Evolutionary conservation across 2,329 filamentous ascomycete genomes (phyloP).

Genomic region (Pseudogymnoascus sp.): DNA sequence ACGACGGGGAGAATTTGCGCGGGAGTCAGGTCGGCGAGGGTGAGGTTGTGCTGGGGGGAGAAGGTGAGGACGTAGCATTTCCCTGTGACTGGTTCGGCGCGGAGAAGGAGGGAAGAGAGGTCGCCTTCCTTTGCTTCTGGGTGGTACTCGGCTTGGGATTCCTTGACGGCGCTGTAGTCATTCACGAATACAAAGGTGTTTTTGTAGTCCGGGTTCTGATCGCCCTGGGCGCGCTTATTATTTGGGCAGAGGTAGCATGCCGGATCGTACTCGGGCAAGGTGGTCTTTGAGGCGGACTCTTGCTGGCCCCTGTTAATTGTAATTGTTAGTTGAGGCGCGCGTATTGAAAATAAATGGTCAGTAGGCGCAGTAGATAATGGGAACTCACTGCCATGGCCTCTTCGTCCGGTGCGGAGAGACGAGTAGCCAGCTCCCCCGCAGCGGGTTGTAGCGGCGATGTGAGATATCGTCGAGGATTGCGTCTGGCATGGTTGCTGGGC

Average conservation of each 20-base stretch:
- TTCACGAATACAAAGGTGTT: slow-evolving; percentile 93
- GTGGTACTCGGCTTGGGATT: slow-evolving; percentile 74
- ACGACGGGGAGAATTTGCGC: slow-evolving; percentile 73
- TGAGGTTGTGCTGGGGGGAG: slow-evolving; percentile 81
- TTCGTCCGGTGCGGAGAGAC: slow-evolving; percentile 96
- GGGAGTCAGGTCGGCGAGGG: slow-evolving; percentile 79
- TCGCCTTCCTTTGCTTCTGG: slow-evolving; percentile 34
- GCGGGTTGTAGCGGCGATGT: slow-evolving; percentile 85
- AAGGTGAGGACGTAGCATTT: slow-evolving; percentile 98
- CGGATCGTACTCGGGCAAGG: slow-evolving; percentile 73
- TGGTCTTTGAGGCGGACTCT: slow-evolving; percentile 59
- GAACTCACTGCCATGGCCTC: slow-evolving; percentile 86
- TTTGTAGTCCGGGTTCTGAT: slow-evolving; percentile 76
- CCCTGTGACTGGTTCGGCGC: slow-evolving; percentile 78
- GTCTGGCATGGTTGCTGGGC: slow-evolving; percentile 51
- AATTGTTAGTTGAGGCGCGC: slow-evolving; percentile 11
- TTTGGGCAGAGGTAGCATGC: slow-evolving; percentile 91
- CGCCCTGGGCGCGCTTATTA: slow-evolving; percentile 81
- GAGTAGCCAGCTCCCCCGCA: slow-evolving; percentile 83
- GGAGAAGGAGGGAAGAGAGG: slow-evolving; percentile 66
- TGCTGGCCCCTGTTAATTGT: slow-evolving; percentile 59
- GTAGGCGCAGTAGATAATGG: neutral
- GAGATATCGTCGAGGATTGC: slow-evolving; percentile 89
- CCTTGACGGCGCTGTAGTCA: slow-evolving; percentile 94
- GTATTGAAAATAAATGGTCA: neutral